These are phyloP conservation scores for Dactylella cylindrospora DNA, from an alignment of 2,329 filamentous ascomycete species.

Conservation along the genomic window DNA sequence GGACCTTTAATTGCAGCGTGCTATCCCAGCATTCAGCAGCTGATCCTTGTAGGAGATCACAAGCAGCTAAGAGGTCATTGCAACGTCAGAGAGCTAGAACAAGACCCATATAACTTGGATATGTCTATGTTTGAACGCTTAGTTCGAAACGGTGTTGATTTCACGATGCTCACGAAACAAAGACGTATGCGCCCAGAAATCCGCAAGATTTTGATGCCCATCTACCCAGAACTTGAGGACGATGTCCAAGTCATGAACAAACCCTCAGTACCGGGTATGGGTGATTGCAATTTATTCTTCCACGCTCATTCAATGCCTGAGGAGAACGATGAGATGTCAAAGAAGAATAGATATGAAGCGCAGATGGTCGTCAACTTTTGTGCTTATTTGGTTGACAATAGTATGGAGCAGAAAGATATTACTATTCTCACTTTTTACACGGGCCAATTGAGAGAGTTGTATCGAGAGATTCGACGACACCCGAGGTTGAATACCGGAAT, in stretches of 20 bases:
- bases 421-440: constrained; percentile 87
- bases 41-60: constrained; percentile 72
- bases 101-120: constrained; percentile 66
- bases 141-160: constrained; percentile 66
- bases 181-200: constrained; percentile 71
- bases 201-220: constrained; percentile 54
- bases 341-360: constrained; percentile 70
- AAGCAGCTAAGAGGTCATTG: constrained; percentile 74
- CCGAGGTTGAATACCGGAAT: constrained; percentile 50
- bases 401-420: constrained; percentile 62
- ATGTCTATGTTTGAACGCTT: constrained; percentile 79
- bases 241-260: constrained; percentile 60
- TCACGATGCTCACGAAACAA: constrained; percentile 67
- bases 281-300: constrained; percentile 62
- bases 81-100: constrained; percentile 62
- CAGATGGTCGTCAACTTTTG: constrained; percentile 74
- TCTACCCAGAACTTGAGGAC: constrained; percentile 64
- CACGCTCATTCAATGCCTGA: constrained; percentile 28
- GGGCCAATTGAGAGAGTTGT: constrained; percentile 70
- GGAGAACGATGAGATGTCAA: constrained; percentile 65
- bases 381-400: constrained; percentile 70
- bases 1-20: constrained; percentile 60
- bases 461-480: constrained; percentile 55
- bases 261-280: constrained; percentile 64
- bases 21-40: constrained; percentile 59